Evolutionary conservation across 129 eudicot species (phyloP).

Genomic region (carrot (Daucus carota)): DNA sequence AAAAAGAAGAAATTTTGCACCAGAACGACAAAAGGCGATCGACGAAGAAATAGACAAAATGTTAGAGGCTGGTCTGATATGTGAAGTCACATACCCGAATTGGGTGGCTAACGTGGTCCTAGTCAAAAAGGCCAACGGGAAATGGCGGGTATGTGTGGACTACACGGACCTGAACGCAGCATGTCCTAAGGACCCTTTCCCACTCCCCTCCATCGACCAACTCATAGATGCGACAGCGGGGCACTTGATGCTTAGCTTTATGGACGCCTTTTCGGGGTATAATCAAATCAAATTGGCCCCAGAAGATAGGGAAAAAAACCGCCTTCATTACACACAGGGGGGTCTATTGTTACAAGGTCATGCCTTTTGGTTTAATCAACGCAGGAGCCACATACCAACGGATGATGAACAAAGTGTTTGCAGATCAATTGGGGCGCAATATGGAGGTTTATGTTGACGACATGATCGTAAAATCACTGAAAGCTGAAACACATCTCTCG

Average conservation of each 20-base stretch:
- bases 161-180: not conserved
- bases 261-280: not conserved
- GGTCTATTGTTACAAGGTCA: too few species aligned
- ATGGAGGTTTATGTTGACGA: too few species aligned
- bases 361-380: too few species aligned
- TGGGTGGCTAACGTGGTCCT: constrained; percentile 9
- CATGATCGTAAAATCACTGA: too few species aligned
- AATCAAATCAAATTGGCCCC: not conserved
- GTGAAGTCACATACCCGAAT: not conserved
- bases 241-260: not conserved
- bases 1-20: not conserved
- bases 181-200: not conserved
- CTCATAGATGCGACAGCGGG: not conserved
- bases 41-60: not conserved
- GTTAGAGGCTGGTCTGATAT: not conserved
- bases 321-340: too few species aligned
- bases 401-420: too few species aligned
- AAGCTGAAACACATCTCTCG: too few species aligned
- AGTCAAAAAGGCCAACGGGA: not conserved
- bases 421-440: too few species aligned
- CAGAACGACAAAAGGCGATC: not conserved
- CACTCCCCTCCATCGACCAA: not conserved
- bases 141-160: not conserved
- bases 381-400: too few species aligned
- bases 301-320: not conserved